Percentiles rank a stretch among this genome's conserved stretches.
These are phyloP conservation scores for Rubia tinctorum DNA, from an alignment of 305 asterid species.

Conservation along the genomic window DNA sequence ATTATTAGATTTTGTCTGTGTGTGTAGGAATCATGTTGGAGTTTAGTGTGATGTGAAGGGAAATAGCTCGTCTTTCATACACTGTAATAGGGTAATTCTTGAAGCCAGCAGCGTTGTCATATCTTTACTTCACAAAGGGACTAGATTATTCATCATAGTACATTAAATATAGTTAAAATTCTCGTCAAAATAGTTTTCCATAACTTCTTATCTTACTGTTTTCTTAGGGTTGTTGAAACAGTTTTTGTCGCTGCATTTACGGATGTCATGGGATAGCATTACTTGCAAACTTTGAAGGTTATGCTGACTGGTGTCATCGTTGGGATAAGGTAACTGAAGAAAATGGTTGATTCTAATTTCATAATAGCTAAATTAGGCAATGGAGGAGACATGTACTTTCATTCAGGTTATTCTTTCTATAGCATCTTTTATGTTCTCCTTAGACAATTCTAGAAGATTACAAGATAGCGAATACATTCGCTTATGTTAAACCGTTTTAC, in stretches of 20 bases:
- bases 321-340: conserved; percentile 63
- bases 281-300: conserved; percentile 59
- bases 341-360: background rate
- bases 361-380: background rate
- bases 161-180: background rate
- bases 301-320: conserved; percentile 91
- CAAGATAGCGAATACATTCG: no score
- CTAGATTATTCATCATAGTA: background rate
- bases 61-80: background rate
- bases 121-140: background rate
- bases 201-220: background rate
- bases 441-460: no score
- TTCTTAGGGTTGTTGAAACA: conserved; percentile 25
- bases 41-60: background rate
- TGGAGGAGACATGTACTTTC: background rate
- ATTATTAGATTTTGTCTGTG: no score
- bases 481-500: no score
- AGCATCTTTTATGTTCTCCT: background rate
- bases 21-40: no score
- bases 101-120: background rate
- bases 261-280: conserved; percentile 69
- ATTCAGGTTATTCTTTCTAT: background rate
- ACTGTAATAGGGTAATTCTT: background rate
- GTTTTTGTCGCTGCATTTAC: conserved; percentile 58
- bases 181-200: background rate